Conservation (phyloP, 2,329 filamentous ascomycete genomes). For the Pseudogymnoascus sp. region DNA sequence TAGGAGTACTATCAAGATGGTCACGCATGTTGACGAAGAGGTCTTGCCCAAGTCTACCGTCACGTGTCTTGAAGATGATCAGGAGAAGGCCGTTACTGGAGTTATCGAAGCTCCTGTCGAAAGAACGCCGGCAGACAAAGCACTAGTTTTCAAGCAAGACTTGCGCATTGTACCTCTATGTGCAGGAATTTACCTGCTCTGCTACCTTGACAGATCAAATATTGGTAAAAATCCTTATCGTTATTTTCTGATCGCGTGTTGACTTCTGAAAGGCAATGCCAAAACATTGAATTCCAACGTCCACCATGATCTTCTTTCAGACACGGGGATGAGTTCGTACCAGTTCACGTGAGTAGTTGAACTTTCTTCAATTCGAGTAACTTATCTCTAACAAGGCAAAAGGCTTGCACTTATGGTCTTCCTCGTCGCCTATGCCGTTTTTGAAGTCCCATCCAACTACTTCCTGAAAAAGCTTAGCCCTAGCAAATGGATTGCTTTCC, state of each 20-base stretch:
- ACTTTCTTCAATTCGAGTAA: background rate
- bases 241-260: background rate
- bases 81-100: background rate
- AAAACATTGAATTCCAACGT: conserved; percentile 3
- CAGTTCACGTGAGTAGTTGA: background rate
- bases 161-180: background rate
- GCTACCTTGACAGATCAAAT: background rate
- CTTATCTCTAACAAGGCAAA: background rate
- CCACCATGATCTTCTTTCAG: background rate
- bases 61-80: background rate
- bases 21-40: background rate
- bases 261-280: background rate
- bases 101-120: background rate
- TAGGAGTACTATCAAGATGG: background rate
- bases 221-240: background rate
- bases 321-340: background rate
- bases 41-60: background rate
- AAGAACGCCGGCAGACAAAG: conserved; percentile 29
- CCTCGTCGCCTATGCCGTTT: conserved; percentile 40
- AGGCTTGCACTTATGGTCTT: conserved; percentile 41
- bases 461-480: conserved; percentile 41
- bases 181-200: background rate
- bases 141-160: background rate
- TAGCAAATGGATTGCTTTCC: conserved; percentile 30
- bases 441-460: conserved; percentile 44